Base-by-base conservation (phyloP, 768 basidiomycete genomes). In the Mycena chlorophos region DNA sequence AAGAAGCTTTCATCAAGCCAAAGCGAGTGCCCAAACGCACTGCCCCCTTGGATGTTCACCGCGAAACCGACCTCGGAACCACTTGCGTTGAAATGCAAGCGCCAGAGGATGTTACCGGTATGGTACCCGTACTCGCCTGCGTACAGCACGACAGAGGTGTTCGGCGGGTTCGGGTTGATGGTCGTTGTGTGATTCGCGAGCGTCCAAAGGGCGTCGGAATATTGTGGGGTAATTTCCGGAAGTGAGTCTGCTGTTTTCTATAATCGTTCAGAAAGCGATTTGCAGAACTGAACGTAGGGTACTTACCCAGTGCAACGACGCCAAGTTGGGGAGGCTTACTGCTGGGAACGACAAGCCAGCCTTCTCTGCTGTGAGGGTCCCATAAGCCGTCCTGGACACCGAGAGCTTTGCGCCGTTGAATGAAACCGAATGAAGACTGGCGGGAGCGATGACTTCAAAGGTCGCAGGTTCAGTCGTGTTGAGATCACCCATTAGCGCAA, bases 41-140 rank as follows among this genome's bases (percentile, higher is more conserved):
- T 38, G 3, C 81, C 80, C 42, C 81, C 80, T 57, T 70, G 69
- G 4, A 82, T 63, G 30, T 72, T 60, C 22, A 72, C 65, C 20
- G 50, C 69, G 61, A 82, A 73, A 1, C 71, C 79, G 1, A 73
- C 76, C 64, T 82, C 80, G 10, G 66, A 54, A 5, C 79, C 78
- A 0, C 73, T 75, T 3, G 79, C 75, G 38, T 58, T 75, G 68
- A 82, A 82, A 51, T 78, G 78, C 14, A 72, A 80, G 5, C 80
- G 73, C 78, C 79, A 82, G 26, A 82, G 58, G 50, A 81, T 77
- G 57, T 77, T 80, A 2, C 80, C 80, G 2, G 76, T 80, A 63
- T 80, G 79, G 58, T 71, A 81, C 13, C 78, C 79, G 49, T 81
- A 81, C 46, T 81, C 77, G 40, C 78, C 76, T 0, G 77, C 74